A percentile compares a stretch with the other conserved stretches of the same genome.
Conservation (phyloP, 2,329 filamentous ascomycete species). For the Alternaria sp. region DNA sequence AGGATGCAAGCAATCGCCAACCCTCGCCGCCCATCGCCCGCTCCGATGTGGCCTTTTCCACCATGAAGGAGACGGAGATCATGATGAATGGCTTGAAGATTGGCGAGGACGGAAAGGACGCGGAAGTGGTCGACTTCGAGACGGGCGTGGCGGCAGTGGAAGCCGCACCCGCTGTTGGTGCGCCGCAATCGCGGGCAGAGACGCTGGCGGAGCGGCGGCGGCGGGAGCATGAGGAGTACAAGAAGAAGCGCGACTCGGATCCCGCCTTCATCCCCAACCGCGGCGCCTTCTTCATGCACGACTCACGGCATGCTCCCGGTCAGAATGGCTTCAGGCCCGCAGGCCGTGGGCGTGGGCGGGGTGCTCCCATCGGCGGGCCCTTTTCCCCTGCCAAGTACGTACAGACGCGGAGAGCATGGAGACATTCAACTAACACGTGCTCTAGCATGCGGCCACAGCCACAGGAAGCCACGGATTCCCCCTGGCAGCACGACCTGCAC, state of each 20-base stretch:
- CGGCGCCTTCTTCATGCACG: conserved; percentile 96
- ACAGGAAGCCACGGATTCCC: conserved; percentile 67
- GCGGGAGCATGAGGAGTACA: conserved; percentile 89
- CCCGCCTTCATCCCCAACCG: conserved; percentile 93
- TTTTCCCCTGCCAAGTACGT: conserved; percentile 68
- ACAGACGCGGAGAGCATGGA: not conserved
- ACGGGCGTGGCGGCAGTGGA: conserved; percentile 45
- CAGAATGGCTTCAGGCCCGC: conserved; percentile 78
- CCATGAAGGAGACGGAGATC: conserved; percentile 63
- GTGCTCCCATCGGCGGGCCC: conserved; percentile 59
- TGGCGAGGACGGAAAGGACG: conserved; percentile 48
- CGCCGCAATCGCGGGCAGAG: conserved; percentile 53
- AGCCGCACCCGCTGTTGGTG: conserved; percentile 50
- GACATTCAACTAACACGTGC: conserved; percentile 32
- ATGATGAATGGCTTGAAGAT: conserved; percentile 67
- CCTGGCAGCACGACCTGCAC: conserved; percentile 96
- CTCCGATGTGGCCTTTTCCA: conserved; percentile 49
- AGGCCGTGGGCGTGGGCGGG: conserved; percentile 66
- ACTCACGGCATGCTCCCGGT: conserved; percentile 79
- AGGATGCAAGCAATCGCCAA: conserved; percentile 36
- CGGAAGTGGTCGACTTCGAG: conserved; percentile 61
- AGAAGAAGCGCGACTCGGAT: conserved; percentile 84
- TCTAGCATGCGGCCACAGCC: conserved; percentile 51
- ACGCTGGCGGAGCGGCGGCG: conserved; percentile 73
- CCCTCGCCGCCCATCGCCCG: conserved; percentile 46